Evolutionary conservation across 78 protist species (phyloP), one percentile per base, ranked within the genome.

Genomic region (Dictyostelium citrinum): DNA sequence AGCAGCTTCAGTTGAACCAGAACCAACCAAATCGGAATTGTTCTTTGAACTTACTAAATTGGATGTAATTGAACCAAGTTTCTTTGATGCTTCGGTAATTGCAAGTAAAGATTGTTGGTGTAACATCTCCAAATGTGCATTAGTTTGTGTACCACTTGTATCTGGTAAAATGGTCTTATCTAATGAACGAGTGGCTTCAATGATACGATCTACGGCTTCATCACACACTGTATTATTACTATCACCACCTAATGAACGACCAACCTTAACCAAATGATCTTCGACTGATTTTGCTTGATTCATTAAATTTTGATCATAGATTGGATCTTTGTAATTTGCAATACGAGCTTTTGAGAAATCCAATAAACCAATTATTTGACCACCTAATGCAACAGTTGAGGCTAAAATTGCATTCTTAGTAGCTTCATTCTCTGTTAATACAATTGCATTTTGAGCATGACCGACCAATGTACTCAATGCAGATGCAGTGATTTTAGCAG

Each of bases 251-350:
- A 84, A 35, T 29, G 95, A 27, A 31, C 92, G 71, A 20, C 43
- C 31, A 14, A 91, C 60, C 61, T 84, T 78, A 10, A 35, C 72
- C n/a, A 76, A 39, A 33, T 29, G 27, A 33, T 91, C 95, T 31
- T 91, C 92, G 16, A 84, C 88, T 2, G 64, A 35, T 60, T 84
- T 70, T 9, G 85, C 51, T 31, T 68, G 35, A 3, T 33, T 61
- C 3, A 77, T 22, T 22, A 91, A 43, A 29, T 81, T 77, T 78
- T 83, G 92, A 61, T 91, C 95, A 58, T 91, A 84, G 33, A 84
- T 45, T 70, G 95, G 95, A 76, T 91, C 95, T 46, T 88, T 79
- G 29, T 86, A 43, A 81, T 91, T 91, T 71, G 95, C 95, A 37
- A 84, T 77, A 51, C 85, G 51, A 46, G 95, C 91, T 67, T 91